Conservation (phyloP, 2,329 filamentous ascomycete species). For the Fusarium luffae region DNA sequence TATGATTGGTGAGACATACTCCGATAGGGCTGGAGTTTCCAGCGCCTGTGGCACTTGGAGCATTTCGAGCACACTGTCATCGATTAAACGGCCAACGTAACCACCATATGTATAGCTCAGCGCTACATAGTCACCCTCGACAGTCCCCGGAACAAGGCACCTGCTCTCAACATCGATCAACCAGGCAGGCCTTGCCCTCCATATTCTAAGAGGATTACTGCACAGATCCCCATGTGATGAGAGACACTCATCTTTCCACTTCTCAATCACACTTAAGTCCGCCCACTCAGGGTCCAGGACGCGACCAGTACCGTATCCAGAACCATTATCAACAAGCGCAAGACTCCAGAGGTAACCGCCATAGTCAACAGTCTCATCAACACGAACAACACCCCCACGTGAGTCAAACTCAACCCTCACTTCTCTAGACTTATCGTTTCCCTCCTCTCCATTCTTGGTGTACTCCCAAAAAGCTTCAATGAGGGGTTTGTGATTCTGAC, state of each 20-base stretch:
- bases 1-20: neutral
- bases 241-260: slow-evolving; percentile 1
- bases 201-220: slow-evolving; percentile 8
- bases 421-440: neutral
- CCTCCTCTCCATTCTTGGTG: neutral
- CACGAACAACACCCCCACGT: rapidly evolving
- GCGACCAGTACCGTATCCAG: neutral
- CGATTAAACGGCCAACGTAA: neutral
- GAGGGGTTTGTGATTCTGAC: neutral
- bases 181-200: slow-evolving; percentile 7
- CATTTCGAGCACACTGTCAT: rapidly evolving
- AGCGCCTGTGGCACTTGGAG: neutral
- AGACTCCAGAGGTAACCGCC: too few species aligned
- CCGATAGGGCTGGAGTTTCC: rapidly evolving
- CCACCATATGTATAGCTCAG: slow-evolving; percentile 14
- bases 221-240: neutral
- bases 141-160: neutral
- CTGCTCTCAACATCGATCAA: neutral
- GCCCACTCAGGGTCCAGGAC: neutral
- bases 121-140: neutral
- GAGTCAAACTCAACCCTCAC: neutral
- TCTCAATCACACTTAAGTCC: neutral
- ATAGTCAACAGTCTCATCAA: neutral
- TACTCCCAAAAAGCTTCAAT: neutral
- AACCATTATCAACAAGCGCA: neutral